Percentiles rank a stretch among this genome's conserved stretches.
Conservation (phyloP, 2,329 filamentous ascomycete species). For the Monosporascus sp. region DNA sequence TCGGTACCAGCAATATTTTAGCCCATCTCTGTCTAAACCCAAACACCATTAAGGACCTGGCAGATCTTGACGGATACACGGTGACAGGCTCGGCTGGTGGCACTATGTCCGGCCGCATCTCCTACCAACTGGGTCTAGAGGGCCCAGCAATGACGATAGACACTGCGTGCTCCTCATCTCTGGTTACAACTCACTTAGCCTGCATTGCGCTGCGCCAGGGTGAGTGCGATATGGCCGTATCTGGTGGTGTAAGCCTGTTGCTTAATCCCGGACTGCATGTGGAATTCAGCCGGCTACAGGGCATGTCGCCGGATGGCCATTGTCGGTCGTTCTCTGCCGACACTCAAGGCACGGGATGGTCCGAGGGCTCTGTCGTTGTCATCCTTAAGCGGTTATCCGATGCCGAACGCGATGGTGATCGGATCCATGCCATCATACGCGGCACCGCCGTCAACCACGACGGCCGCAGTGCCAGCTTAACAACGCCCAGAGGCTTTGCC, state of each 20-base stretch:
- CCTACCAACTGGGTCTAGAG: constrained; percentile 18
- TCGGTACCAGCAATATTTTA: constrained; percentile 20
- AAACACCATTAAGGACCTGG: background rate
- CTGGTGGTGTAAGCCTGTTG: constrained; percentile 13
- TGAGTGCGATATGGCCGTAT: constrained; percentile 15
- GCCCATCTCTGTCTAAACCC: constrained; percentile 3
- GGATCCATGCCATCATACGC: constrained; percentile 14
- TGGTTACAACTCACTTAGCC: constrained; percentile 15
- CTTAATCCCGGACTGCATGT: constrained; percentile 16
- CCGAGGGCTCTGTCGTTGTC: constrained; percentile 9
- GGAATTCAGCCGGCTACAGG: constrained; percentile 12
- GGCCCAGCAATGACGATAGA: constrained; percentile 23
- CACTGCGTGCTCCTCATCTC: constrained; percentile 18
- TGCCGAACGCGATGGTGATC: constrained; percentile 14
- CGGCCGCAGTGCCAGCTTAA: constrained; percentile 14
- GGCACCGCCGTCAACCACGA: constrained; percentile 15
- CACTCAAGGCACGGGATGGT: constrained; percentile 13
- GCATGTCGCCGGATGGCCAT: constrained; percentile 13
- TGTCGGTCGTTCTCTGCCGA: constrained; percentile 14
- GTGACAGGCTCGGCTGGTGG: constrained; percentile 19
- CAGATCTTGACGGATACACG: constrained; percentile 20
- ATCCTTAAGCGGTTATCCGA: constrained; percentile 15
- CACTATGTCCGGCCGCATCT: constrained; percentile 20
- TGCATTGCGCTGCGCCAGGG: constrained; percentile 15
- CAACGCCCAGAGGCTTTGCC: constrained; percentile 14